A percentile compares a stretch with the other conserved stretches of the same genome.
Conservation (phyloP, 352 stramenopile genomes). For the Pythium brachiatum region DNA sequence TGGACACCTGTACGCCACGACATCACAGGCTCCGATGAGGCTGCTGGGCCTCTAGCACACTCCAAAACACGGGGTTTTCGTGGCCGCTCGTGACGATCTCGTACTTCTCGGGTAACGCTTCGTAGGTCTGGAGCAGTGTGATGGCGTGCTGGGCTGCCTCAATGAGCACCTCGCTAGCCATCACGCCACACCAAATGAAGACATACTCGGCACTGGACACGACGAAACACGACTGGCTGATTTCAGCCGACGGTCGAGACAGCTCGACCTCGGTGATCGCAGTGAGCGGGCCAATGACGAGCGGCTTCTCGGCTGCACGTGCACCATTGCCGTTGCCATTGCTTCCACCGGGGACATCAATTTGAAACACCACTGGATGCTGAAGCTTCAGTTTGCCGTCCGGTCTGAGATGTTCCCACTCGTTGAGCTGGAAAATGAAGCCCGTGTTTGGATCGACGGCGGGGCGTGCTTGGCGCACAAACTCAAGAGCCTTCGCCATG, state of each 20-base stretch:
- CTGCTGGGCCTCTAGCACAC: conserved; percentile 44
- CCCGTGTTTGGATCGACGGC: conserved; percentile 84
- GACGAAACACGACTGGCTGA: conserved; percentile 61
- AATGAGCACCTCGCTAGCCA: conserved; percentile 46
- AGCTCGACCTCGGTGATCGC: conserved; percentile 54
- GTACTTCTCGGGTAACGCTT: conserved; percentile 70
- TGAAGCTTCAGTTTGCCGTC: conserved; percentile 50
- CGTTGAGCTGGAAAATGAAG: conserved; percentile 88
- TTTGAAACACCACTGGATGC: conserved; percentile 58
- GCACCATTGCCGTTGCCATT: conserved; percentile 35
- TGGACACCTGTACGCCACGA: neutral
- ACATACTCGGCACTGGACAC: conserved; percentile 71
- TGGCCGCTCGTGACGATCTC: conserved; percentile 70
- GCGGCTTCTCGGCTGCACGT: conserved; percentile 36
- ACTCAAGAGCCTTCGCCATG: conserved; percentile 79
- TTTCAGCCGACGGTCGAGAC: conserved; percentile 51
- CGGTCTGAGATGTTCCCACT: conserved; percentile 78
- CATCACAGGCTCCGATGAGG: conserved; percentile 29
- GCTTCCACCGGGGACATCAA: conserved; percentile 54
- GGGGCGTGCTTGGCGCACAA: conserved; percentile 67
- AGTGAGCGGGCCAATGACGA: conserved; percentile 58
- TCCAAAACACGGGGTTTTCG: conserved; percentile 71
- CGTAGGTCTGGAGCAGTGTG: conserved; percentile 68
- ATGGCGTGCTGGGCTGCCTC: conserved; percentile 60
- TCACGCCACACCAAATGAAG: conserved; percentile 78